Percentiles rank a stretch among this genome's conserved stretches.
Evolutionary conservation across 2,329 filamentous ascomycete genomes (phyloP).

Genomic region (Aspergillus sp.): DNA sequence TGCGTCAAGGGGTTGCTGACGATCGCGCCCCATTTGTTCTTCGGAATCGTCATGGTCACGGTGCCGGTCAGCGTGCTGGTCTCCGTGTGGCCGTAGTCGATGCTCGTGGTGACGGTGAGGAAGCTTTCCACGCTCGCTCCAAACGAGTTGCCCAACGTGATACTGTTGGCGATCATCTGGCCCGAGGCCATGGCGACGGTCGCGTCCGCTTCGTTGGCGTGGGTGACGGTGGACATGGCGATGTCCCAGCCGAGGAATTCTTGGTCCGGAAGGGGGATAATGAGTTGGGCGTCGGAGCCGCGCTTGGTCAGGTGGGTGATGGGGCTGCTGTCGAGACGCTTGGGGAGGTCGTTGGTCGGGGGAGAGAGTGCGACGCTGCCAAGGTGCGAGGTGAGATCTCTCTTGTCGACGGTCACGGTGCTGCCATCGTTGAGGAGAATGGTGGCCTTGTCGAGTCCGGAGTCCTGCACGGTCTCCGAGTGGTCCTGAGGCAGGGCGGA

Average conservation of each 20-base stretch:
- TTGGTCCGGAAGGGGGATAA: constrained; percentile 15
- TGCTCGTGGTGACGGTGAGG: constrained; percentile 4
- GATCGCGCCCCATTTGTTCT: constrained; percentile 17
- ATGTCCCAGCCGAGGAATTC: constrained; percentile 21
- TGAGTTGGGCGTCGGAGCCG: constrained; percentile 7
- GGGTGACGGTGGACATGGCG: constrained; percentile 16
- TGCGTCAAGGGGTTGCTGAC: constrained; percentile 18
- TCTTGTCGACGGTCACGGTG: constrained; percentile 13
- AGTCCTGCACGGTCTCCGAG: background rate
- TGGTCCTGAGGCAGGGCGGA: constrained; percentile 2
- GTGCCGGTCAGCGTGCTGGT: constrained; percentile 17
- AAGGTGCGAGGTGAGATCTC: constrained; percentile 9
- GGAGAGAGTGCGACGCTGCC: constrained; percentile 2
- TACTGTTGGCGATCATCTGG: constrained; percentile 16
- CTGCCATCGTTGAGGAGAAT: constrained; percentile 11
- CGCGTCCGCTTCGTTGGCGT: constrained; percentile 16
- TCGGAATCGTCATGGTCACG: constrained; percentile 19
- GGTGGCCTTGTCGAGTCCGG: constrained; percentile 8
- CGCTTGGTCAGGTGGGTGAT: constrained; percentile 5
- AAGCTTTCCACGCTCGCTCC: constrained; percentile 9
- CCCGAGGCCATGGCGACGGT: constrained; percentile 14
- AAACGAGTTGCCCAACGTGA: constrained; percentile 9
- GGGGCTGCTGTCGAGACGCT: background rate
- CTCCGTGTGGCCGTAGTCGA: constrained; percentile 7
- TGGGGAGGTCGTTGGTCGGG: constrained; percentile 3